Base-by-base conservation (phyloP, 2,329 filamentous ascomycete species). In the Fusarium sp. region DNA sequence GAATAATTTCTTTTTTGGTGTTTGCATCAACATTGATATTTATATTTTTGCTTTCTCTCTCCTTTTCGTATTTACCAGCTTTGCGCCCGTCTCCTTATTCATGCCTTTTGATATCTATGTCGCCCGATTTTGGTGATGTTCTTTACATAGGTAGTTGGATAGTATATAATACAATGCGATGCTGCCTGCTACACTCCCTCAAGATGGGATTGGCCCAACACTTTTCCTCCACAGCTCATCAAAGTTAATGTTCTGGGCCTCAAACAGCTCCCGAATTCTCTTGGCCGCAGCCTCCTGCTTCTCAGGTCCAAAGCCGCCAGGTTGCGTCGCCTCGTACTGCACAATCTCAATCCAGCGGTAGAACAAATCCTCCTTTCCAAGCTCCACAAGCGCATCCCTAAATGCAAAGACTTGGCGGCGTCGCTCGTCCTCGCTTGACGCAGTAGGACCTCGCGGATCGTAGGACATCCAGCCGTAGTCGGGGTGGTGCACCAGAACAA, bases 341-440 rank as follows among this genome's bases (percentile, higher is more conserved):
- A 97, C 89, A 76, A 96, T 86, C 82, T 97, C 94, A 53, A 97
- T 92, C 93, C 93, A 97, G 60, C 91, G 88, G 81, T 92, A 97
- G 81, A 97, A 97, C 58, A 97, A 79, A 69, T 91, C 89, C 78
- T 97, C 94, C 80, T 97, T 97, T 44, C 91, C 93, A 79, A 96
- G 84, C 3, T 85, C 85, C 1, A 87, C 85, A 72, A 97, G 84
- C 18, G 89, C 89, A 44, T 96, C 91, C 73, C 92, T 90, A 78
- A 97, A 96, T 3, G 86, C 85, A 67, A 96, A 87, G 8, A 97
- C 90, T 79, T 96, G 93, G 68, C 89, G 87, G 71, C 89, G 82
- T 51, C 87, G 86, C 66, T 89, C 85, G 63, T 91, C 89, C 70
- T 91, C 87, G 42, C 85, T 83, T 2, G 79, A 79, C 1, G 81